Base-by-base conservation (phyloP, 768 basidiomycete species). In the Kwoniella dejecticola region DNA sequence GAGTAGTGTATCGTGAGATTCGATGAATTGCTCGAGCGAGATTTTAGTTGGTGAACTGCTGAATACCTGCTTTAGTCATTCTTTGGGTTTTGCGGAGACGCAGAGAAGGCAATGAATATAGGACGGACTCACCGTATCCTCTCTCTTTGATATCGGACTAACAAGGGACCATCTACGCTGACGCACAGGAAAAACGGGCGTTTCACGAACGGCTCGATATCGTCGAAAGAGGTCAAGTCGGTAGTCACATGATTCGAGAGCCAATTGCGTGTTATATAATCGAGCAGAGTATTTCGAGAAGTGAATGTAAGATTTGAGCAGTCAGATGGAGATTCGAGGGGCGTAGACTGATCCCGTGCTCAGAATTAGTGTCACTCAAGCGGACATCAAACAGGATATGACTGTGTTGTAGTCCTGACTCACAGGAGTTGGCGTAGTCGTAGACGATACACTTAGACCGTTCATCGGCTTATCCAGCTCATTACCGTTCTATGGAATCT, bases 111-210 rank as follows among this genome's bases (percentile, higher is more conserved):
- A 48, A 15, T 29, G n/a, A 48, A 29, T 11, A 15, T 48, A 48
- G 7, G 4, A n/a, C 13, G 12, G 52, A 57, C 69, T 33, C 52
- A 78, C 82, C 68, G 69, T 85, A 85, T 81, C 81, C 63, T 80
- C 41, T 83, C 83, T 27, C 91, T 84, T 57, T 77, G 72, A 77
- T 84, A 96, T 41, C 95, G 83, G 44, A 84, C 81, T 42, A 85
- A 77, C 30, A 94, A 72, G 0, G 93, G 93, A 0, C 91, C 95
- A 64, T 97, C 92, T 29, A 92, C 83, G 47, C 81, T 84, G 45
- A 96, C 80, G 23, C 98, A 83, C 75, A 97, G 81, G 77, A 96
- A 92, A 77, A 92, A 98, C 0, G 96, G 96, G 17, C 96, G 82
- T 71, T 87, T 92, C 33, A 85, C 76, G 72, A 96, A 97, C 49